Base-by-base conservation (phyloP, 2,329 filamentous ascomycete species). In the Clonostachys chloroleuca region DNA sequence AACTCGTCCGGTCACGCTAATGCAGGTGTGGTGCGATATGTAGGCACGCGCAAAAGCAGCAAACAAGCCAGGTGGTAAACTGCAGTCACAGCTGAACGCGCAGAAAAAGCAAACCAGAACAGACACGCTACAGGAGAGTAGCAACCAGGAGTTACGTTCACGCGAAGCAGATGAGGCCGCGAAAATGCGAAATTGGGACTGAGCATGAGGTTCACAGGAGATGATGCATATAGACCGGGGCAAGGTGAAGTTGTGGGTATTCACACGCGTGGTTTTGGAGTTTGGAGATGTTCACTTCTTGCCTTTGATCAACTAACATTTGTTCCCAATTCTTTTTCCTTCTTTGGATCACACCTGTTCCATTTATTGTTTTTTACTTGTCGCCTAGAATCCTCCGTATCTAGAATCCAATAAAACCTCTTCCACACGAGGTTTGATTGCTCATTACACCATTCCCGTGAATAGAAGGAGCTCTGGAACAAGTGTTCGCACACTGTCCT, bases 51-150 rank as follows among this genome's bases (percentile, higher is more conserved):
- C 83, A 17, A 80, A 83, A 55, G 78, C 80, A 34, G 62, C 75
- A 42, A 69, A 66, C 49, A 82, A 72, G 66, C 69, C 69, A 42
- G 81, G 82, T 56, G 84, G 88, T 14, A 92, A 90, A 61, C 73
- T 95, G 12, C 78, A 79, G 34, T 69, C 75, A 34, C 84, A 91
- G 60, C 73, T 96, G 13, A 79, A 84, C 47, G 84, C 83, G 35
- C 87, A 95, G 68, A 88, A 87, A 69, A 83, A 81, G 56, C 82
- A 89, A 69, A 90, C 86, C 9, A 77, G 83, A 46, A 74, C 70
- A 33, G 81, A 86, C 50, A 84, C 83, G 2, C 70, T 95, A 43
- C 81, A 83, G 52, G 78, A 87, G 53, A 79, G 75, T 5, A 90
- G 88, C 60, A 70, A 75, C 45, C 76, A 84, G 47, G 87, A 91